A percentile compares a stretch with the other conserved stretches of the same genome.
Conservation (phyloP, 2,329 filamentous ascomycete genomes). For the Arthrinium phaeospermum region DNA sequence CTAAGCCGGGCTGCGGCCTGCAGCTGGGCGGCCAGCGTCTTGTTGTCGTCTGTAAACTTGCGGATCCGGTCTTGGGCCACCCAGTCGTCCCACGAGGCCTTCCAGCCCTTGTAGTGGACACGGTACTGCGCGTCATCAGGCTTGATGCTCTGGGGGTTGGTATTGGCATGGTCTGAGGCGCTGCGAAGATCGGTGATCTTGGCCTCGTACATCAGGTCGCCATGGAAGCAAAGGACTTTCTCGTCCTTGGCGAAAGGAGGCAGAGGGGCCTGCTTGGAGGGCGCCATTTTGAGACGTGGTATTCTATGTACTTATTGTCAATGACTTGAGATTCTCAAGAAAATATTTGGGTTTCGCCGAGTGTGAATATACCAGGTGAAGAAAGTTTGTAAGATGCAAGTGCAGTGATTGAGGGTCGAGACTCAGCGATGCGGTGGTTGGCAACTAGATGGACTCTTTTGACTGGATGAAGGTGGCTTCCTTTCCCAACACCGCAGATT, state of each 20-base stretch:
- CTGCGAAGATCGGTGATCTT: slow-evolving; percentile 81
- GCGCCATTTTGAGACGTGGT: slow-evolving; percentile 39
- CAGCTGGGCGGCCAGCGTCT: slow-evolving; percentile 80
- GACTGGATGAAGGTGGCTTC: not conserved
- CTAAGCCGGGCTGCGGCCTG: slow-evolving; percentile 55
- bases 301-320: slow-evolving; percentile 21
- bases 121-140: slow-evolving; percentile 80
- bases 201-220: slow-evolving; percentile 96
- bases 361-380: not conserved
- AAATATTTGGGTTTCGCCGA: not conserved
- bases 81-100: slow-evolving; percentile 99
- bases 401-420: not conserved
- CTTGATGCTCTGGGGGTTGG: slow-evolving; percentile 65
- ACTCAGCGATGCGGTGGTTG: slow-evolving; percentile 1
- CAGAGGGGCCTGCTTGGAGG: slow-evolving; percentile 47
- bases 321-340: not conserved
- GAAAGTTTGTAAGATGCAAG: not conserved
- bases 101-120: slow-evolving; percentile 99
- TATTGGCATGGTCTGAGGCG: slow-evolving; percentile 49
- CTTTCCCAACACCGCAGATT: not conserved
- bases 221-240: slow-evolving; percentile 94
- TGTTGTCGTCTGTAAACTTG: slow-evolving; percentile 94
- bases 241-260: slow-evolving; percentile 77
- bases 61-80: slow-evolving; percentile 91
- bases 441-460: not conserved